Evolutionary conservation across 1,284 basidiomycete species (phyloP).

Genomic region (Inonotus hispidus): DNA sequence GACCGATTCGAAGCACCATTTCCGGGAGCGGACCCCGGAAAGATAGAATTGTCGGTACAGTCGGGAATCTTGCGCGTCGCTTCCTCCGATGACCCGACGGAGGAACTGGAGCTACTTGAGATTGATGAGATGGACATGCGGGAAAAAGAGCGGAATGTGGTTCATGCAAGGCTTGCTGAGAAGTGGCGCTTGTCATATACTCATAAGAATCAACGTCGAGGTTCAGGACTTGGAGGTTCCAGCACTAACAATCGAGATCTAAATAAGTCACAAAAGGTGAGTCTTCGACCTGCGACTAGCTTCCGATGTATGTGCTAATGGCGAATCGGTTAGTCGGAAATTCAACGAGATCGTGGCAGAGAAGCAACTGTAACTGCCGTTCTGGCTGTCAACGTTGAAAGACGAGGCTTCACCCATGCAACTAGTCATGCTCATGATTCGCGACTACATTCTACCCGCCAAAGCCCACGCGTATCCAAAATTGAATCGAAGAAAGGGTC

Average conservation of each 20-base stretch:
- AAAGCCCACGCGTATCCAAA: neutral
- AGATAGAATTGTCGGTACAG: neutral
- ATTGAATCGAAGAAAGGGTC: neutral
- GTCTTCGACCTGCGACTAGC: neutral
- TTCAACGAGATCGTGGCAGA: neutral
- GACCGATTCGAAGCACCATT: too few species aligned
- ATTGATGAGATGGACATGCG: neutral
- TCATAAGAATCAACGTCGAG: neutral
- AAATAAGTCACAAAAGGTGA: neutral
- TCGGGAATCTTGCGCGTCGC: neutral
- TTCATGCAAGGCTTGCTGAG: neutral
- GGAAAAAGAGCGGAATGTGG: neutral
- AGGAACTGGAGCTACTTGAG: slow-evolving; percentile 2
- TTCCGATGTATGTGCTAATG: neutral
- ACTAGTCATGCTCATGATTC: too few species aligned
- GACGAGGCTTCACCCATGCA: too few species aligned
- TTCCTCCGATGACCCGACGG: neutral
- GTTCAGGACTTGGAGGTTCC: neutral
- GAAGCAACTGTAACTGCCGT: neutral
- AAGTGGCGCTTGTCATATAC: neutral
- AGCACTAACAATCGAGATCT: neutral
- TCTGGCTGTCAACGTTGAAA: too few species aligned
- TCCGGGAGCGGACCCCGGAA: neutral
- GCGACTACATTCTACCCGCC: neutral
- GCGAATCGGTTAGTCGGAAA: neutral